Conservation (phyloP, 495 filamentous ascomycete genomes). For the Filosporella fistucella region DNA sequence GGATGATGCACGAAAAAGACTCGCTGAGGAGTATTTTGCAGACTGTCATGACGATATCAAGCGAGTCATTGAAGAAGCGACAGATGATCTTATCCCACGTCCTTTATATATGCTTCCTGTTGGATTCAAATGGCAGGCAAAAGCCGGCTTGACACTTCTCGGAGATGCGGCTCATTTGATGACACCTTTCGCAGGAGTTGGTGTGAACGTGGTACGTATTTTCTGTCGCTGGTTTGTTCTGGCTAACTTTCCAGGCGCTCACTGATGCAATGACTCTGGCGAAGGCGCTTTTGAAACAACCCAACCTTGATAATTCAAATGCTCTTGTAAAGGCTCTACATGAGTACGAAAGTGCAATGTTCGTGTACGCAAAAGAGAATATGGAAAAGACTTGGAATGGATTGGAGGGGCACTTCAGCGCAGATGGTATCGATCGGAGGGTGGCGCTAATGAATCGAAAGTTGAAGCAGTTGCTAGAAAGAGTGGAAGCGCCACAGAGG, state of each 20-base stretch:
- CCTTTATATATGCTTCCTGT: constrained; percentile 48
- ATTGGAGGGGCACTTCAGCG: constrained; percentile 23
- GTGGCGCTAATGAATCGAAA: constrained; percentile 6
- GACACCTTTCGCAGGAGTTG: constrained; percentile 56
- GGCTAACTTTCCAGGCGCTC: too few species aligned
- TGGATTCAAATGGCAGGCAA: constrained; percentile 41
- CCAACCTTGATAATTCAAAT: constrained; percentile 14
- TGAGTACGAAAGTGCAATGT: constrained; percentile 34
- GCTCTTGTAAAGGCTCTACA: constrained; percentile 26
- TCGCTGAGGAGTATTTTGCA: constrained; percentile 33
- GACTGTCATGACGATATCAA: constrained; percentile 30
- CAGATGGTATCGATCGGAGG: constrained; percentile 13
- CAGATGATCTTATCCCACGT: constrained; percentile 31
- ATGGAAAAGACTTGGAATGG: constrained; percentile 23
- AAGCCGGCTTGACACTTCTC: constrained; percentile 42
- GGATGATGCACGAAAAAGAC: constrained; percentile 22
- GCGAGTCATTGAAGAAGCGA: constrained; percentile 34
- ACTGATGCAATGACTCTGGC: constrained; percentile 50
- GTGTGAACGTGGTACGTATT: constrained; percentile 56
- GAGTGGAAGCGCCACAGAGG: too few species aligned
- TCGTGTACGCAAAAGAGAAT: constrained; percentile 24
- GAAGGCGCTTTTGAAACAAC: constrained; percentile 1
- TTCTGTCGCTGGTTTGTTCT: too few species aligned
- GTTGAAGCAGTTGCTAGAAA: too few species aligned
- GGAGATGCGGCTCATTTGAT: constrained; percentile 62